Evolutionary conservation across 192 early-diverging fungal species (phyloP).

Genomic region (Backusella morwellensis): DNA sequence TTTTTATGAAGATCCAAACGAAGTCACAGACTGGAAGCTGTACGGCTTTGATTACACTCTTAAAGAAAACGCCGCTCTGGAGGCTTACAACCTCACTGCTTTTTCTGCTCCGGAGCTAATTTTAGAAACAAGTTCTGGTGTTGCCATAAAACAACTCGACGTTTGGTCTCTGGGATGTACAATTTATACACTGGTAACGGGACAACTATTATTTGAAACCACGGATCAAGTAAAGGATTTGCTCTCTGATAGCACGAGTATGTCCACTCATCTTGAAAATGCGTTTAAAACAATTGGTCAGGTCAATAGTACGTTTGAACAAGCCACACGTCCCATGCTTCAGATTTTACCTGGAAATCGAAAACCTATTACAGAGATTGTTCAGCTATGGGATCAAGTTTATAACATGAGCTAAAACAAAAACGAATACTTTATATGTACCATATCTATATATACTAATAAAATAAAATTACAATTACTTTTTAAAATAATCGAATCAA

Average conservation of each 20-base stretch:
- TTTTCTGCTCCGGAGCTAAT: conserved; percentile 3
- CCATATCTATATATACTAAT: background rate
- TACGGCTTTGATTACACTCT: background rate
- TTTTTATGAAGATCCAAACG: background rate
- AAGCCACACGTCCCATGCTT: background rate
- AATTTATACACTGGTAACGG: background rate
- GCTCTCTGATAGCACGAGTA: background rate
- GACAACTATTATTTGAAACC: background rate
- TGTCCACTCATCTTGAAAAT: background rate
- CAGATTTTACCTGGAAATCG: background rate
- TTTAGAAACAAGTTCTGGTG: background rate
- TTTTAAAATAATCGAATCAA: background rate
- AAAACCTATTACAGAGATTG: background rate
- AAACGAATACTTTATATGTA: background rate
- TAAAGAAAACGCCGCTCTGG: background rate
- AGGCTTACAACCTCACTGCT: background rate
- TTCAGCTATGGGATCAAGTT: background rate
- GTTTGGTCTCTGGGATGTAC: background rate
- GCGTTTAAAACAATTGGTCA: background rate
- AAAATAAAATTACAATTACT: background rate
- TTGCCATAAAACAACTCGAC: background rate
- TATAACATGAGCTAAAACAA: background rate
- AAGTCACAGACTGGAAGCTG: background rate
- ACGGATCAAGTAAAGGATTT: background rate
- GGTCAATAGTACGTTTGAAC: background rate